Conservation (phyloP, 805 yeast species). For the Maudiozyma bulderi region DNA sequence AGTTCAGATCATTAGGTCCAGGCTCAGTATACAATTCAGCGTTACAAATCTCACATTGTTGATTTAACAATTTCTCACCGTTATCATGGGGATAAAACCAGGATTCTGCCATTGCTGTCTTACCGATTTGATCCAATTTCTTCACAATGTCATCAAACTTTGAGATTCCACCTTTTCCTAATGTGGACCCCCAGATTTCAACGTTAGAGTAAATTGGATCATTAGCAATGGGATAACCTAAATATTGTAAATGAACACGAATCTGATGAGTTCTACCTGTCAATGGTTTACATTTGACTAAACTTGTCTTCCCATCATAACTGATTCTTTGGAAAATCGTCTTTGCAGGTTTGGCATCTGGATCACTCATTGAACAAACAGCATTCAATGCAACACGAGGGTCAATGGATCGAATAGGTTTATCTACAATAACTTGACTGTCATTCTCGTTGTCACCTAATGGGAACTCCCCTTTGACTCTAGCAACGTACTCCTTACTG, state of each 20-base stretch:
- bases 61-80: slow-evolving; percentile 61
- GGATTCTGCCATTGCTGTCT: slow-evolving; percentile 52
- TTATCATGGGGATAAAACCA: slow-evolving; percentile 50
- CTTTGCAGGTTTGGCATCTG: slow-evolving; percentile 50
- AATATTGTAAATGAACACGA: slow-evolving; percentile 78
- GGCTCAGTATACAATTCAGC: slow-evolving; percentile 77
- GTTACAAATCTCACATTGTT: slow-evolving; percentile 56
- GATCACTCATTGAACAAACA: slow-evolving; percentile 29
- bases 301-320: slow-evolving; percentile 51
- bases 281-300: slow-evolving; percentile 75
- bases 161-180: slow-evolving; percentile 56
- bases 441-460: slow-evolving; percentile 12
- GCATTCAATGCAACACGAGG: slow-evolving; percentile 66
- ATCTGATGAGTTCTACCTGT: slow-evolving; percentile 97
- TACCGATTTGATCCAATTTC: slow-evolving; percentile 58
- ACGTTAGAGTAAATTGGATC: slow-evolving; percentile 84
- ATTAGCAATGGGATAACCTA: slow-evolving; percentile 87
- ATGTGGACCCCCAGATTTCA: slow-evolving; percentile 63
- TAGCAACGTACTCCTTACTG: slow-evolving; percentile 73
- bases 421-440: slow-evolving; percentile 44
- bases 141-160: slow-evolving; percentile 39
- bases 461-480: slow-evolving; percentile 87
- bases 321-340: slow-evolving; percentile 61
- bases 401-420: slow-evolving; percentile 59
- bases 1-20: slow-evolving; percentile 71